Percentiles rank a stretch among this genome's conserved stretches.
phyloP scores from a whole-genome alignment of 129 eudicot species.

The Sambucus nigra region DNA sequence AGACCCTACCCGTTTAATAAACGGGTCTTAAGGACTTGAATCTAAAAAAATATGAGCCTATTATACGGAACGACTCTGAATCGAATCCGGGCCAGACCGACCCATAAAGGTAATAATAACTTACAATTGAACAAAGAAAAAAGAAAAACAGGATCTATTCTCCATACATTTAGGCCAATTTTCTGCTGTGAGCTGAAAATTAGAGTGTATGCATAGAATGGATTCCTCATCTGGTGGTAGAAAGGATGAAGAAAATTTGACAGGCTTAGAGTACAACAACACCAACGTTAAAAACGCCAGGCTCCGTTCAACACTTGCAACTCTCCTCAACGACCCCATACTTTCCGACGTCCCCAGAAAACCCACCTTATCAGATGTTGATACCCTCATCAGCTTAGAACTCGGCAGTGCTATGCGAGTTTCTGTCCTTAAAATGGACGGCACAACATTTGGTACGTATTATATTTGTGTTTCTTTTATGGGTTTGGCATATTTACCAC shows the following conservation, averaged over 20 bases:
- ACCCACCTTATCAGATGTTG: slow-evolving; percentile 71
- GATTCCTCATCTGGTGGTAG: slow-evolving; percentile 8
- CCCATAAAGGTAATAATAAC: too few species aligned
- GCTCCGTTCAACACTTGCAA: slow-evolving; percentile 60
- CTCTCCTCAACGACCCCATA: slow-evolving; percentile 82
- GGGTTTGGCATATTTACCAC: slow-evolving; percentile 25
- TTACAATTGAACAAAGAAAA: too few species aligned
- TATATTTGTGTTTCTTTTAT: slow-evolving; percentile 2
- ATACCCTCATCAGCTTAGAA: slow-evolving; percentile 83
- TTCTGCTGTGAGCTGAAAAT: too few species aligned
- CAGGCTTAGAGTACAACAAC: slow-evolving; percentile 37
- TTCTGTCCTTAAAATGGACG: slow-evolving; percentile 58
- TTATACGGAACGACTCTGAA: too few species aligned
- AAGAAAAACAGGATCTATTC: too few species aligned
- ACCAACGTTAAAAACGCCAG: slow-evolving; percentile 57
- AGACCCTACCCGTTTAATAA: too few species aligned
- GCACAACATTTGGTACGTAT: slow-evolving; percentile 62
- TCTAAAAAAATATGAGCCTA: too few species aligned
- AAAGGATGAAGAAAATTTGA: slow-evolving; percentile 27
- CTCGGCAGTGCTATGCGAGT: slow-evolving; percentile 97
- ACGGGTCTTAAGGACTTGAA: too few species aligned
- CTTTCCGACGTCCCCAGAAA: slow-evolving; percentile 75
- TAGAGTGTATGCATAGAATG: too few species aligned
- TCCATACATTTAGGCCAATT: too few species aligned
- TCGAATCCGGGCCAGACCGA: too few species aligned